Conservation (phyloP, 2,329 filamentous ascomycete genomes). For the Trichoderma afroharzianum region DNA sequence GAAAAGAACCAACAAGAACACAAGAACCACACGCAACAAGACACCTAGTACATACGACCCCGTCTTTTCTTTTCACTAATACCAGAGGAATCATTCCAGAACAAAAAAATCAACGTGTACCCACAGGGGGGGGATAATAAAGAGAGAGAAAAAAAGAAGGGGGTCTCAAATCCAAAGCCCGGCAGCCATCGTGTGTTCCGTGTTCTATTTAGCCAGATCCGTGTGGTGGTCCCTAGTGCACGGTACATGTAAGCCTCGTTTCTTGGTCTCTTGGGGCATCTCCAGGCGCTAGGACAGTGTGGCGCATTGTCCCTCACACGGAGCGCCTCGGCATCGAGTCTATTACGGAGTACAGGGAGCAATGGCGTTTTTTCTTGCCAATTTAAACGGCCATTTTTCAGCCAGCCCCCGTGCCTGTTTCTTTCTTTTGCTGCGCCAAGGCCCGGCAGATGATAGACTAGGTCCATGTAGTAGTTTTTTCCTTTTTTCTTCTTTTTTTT, state of each 20-base stretch:
- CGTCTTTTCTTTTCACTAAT: background rate
- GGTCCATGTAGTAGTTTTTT: background rate
- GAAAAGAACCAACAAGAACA: background rate
- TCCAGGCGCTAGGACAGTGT: conserved; percentile 2
- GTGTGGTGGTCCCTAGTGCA: conserved; percentile 8
- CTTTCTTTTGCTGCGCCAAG: background rate
- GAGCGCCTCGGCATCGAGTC: background rate
- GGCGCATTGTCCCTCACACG: conserved; percentile 16
- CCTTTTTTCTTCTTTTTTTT: no score
- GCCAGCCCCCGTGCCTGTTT: background rate
- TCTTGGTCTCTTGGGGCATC: background rate
- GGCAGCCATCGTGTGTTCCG: background rate
- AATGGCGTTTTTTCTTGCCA: background rate
- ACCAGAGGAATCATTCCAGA: conserved; percentile 16
- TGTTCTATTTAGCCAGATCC: conserved; percentile 6
- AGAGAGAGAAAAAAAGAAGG: background rate
- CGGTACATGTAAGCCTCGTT: conserved; percentile 1
- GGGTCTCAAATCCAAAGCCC: background rate
- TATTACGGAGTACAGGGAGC: background rate
- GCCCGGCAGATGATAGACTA: background rate
- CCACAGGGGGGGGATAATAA: background rate
- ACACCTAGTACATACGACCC: background rate
- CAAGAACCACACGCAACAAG: background rate
- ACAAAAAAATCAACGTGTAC: background rate
- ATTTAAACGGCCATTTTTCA: background rate